Base-by-base conservation (phyloP, 768 basidiomycete species). In the Russula sp. region DNA sequence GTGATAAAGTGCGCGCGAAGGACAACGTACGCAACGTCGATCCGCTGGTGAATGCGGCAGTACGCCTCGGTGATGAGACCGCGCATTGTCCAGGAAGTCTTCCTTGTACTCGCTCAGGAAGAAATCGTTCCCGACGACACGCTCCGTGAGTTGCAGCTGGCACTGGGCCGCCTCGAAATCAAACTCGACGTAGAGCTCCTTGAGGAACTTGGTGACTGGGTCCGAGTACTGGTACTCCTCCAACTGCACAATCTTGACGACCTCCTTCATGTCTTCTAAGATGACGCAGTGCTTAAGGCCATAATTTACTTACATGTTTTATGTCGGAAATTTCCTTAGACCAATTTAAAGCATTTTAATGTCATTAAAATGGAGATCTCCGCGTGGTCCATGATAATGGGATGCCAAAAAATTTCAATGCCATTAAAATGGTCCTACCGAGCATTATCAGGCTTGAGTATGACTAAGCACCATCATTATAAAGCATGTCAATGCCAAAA, bases 41-140 rank as follows among this genome's bases (percentile, higher is more conserved):
- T 93, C 70, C 84, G 83, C 69, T 94, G 91, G 74, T 99, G 96
- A 69, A 98, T 98, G 74, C 94, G 82, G 79, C 95, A 98, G 76
- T 96, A 99, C 14, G 94, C 93, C 78, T 99, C 97, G 70, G 90
- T 94, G 73, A 98, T 90, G 73, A 98, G 78, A 77, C 63, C 97
- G 82, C 50, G 96, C 96, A 72, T 97, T 96, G 72, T 98, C 97
- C 74, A 98, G 80, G 73, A 98, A 98, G 60, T 97, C 95, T 4
- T 94, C 94, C 72, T 85, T 85, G 75, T 91, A 94, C 50, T 91
- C 89, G 62, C 82, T 82, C 62, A 98, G 76, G 85, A 98, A 99
- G 78, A 98, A 98, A 75, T 99, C 97, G 68, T 94, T 86, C 40
- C 80, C 83, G 27, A 98, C 84, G 32, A 98, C 89, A 56, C 82